These are phyloP conservation scores for Aspergillus sp. DNA, from an alignment of 2,329 filamentous ascomycete genomes.

Conservation along the genomic window DNA sequence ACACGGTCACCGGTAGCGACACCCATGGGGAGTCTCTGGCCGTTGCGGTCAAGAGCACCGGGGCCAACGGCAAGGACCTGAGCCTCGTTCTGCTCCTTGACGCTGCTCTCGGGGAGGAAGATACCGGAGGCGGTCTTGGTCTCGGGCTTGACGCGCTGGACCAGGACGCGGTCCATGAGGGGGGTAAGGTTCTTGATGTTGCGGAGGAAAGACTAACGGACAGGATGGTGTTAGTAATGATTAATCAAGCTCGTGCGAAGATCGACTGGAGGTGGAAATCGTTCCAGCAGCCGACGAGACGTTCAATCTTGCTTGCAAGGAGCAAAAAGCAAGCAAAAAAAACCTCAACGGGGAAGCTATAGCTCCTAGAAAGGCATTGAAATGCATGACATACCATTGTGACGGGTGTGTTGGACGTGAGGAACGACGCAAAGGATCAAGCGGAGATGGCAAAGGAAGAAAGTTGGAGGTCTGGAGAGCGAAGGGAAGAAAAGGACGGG, in stretches of 20 bases:
- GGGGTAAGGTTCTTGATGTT: slow-evolving; percentile 93
- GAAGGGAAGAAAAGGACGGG: slow-evolving; percentile 33
- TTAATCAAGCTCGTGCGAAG: background rate
- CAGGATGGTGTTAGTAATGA: slow-evolving; percentile 7
- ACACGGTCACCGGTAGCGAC: slow-evolving; percentile 86
- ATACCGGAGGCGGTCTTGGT: slow-evolving; percentile 94
- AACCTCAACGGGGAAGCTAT: slow-evolving; percentile 7
- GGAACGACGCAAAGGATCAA: slow-evolving; percentile 1
- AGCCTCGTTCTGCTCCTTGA: slow-evolving; percentile 98
- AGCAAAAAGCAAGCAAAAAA: slow-evolving; percentile 4
- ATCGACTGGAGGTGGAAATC: background rate
- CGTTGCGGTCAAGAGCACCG: slow-evolving; percentile 81
- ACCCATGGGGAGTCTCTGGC: slow-evolving; percentile 81
- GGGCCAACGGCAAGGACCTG: slow-evolving; percentile 94
- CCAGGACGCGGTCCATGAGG: slow-evolving; percentile 95
- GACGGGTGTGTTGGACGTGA: slow-evolving; percentile 6
- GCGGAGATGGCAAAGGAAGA: slow-evolving; percentile 9
- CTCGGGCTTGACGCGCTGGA: slow-evolving; percentile 97
- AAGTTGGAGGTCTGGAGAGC: slow-evolving; percentile 25
- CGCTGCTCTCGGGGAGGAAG: slow-evolving; percentile 93
- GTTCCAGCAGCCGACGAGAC: background rate
- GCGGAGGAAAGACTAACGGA: slow-evolving; percentile 64
- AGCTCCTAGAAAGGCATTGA: background rate
- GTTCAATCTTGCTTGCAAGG: background rate
- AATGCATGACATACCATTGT: slow-evolving; percentile 25